phyloP scores from a whole-genome alignment of 352 stramenopile genomes.

The Globisporangium rhizosaccharum region DNA sequence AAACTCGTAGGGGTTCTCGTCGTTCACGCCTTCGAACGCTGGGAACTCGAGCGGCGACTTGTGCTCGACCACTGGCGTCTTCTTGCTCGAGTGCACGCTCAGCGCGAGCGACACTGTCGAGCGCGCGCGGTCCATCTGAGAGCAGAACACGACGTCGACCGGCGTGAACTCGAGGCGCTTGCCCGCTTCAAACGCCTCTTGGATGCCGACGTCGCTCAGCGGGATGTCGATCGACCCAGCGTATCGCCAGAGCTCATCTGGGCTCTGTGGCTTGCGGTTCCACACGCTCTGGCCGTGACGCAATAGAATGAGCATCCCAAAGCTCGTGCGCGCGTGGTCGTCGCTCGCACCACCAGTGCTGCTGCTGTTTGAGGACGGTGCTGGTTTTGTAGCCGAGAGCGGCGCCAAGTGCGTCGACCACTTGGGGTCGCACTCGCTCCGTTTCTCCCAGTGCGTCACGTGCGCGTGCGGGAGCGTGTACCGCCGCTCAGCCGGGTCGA shows the following conservation, averaged over 20 bases:
- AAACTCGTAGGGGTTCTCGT: conserved; percentile 74
- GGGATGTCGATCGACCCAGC: conserved; percentile 81
- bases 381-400: neutral
- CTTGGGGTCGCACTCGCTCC: conserved; percentile 48
- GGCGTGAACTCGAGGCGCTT: conserved; percentile 70
- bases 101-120: conserved; percentile 74
- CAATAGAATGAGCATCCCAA: conserved; percentile 74
- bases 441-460: conserved; percentile 64
- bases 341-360: conserved; percentile 2
- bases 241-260: conserved; percentile 76
- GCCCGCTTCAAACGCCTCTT: conserved; percentile 75
- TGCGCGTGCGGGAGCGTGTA: conserved; percentile 73
- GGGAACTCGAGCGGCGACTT: conserved; percentile 64
- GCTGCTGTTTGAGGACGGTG: neutral
- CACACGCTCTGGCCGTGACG: conserved; percentile 84
- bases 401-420: conserved; percentile 49
- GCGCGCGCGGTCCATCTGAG: conserved; percentile 77
- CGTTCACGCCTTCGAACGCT: conserved; percentile 64
- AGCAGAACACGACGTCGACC: conserved; percentile 83
- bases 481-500: conserved; percentile 39
- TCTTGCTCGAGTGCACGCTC: conserved; percentile 76
- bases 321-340: conserved; percentile 40
- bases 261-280: conserved; percentile 75
- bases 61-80: conserved; percentile 76
- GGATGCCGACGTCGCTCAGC: conserved; percentile 76